A percentile compares a stretch with the other conserved stretches of the same genome.
Conservation (phyloP, 352 stramenopile species). For the Thalassiosira exigua region DNA sequence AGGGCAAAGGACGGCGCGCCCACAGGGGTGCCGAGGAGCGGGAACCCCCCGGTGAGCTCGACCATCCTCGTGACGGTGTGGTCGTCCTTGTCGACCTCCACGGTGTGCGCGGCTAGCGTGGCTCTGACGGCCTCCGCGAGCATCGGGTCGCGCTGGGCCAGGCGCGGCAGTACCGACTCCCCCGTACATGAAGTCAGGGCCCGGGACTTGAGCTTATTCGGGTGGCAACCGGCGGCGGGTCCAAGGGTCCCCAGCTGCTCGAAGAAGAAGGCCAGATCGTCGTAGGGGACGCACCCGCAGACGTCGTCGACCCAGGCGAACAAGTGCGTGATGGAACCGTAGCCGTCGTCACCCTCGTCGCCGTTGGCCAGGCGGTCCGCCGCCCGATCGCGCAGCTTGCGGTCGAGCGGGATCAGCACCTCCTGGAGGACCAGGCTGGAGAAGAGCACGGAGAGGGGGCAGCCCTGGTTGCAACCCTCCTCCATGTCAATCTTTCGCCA, state of each 20-base stretch:
- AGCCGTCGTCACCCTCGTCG: conserved; percentile 1
- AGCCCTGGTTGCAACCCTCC: conserved; percentile 45
- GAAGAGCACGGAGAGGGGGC: conserved; percentile 31
- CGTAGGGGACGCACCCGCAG: conserved; percentile 13
- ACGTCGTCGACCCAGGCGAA: conserved; percentile 29
- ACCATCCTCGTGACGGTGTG: too few species aligned
- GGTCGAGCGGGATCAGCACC: conserved; percentile 12
- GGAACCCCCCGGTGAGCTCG: conserved; percentile 2
- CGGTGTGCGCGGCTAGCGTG: too few species aligned
- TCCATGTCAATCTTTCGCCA: conserved; percentile 19
- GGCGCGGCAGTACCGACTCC: not conserved
- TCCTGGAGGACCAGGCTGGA: conserved; percentile 9
- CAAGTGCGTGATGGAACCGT: conserved; percentile 8
- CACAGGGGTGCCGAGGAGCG: conserved; percentile 17
- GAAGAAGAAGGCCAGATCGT: conserved; percentile 26
- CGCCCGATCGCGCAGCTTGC: not conserved
- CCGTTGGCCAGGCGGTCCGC: not conserved
- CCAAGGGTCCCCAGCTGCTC: conserved; percentile 1
- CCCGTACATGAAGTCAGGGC: conserved; percentile 16
- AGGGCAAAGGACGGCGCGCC: too few species aligned
- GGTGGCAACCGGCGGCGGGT: not conserved
- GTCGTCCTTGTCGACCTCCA: too few species aligned
- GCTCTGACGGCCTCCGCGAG: too few species aligned
- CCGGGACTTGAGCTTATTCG: conserved; percentile 32
- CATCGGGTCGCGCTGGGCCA: too few species aligned